Evolutionary conservation across 805 yeast genomes (phyloP).

Genomic region (Cyberlindnera subsufficiens): DNA sequence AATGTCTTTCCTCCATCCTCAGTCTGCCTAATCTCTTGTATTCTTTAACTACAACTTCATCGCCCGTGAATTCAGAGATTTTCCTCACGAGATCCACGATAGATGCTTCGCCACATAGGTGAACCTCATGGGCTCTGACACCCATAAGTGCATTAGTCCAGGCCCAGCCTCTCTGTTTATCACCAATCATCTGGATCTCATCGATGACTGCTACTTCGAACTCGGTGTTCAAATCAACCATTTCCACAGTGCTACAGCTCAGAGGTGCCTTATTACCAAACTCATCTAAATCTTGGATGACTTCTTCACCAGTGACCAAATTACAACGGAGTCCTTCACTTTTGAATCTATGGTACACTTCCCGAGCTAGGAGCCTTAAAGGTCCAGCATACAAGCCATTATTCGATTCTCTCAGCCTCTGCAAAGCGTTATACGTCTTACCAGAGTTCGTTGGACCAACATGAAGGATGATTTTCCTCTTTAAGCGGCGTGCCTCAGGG

Average conservation of each 20-base stretch:
- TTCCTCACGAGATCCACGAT: constrained; percentile 62
- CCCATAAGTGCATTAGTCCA: constrained; percentile 94
- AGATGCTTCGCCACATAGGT: constrained; percentile 90
- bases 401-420: constrained; percentile 55
- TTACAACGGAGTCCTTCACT: constrained; percentile 66
- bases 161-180: constrained; percentile 76
- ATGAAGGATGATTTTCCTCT: constrained; percentile 80
- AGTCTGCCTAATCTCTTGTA: constrained; percentile 76
- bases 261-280: constrained; percentile 69
- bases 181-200: constrained; percentile 94
- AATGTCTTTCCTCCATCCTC: constrained; percentile 40
- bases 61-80: constrained; percentile 69
- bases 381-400: constrained; percentile 96
- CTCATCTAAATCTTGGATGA: constrained; percentile 61
- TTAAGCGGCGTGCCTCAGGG: constrained; percentile 77
- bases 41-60: constrained; percentile 59
- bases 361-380: constrained; percentile 81
- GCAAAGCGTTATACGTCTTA: constrained; percentile 79
- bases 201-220: constrained; percentile 90
- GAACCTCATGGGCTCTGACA: constrained; percentile 77
- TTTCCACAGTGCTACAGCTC: constrained; percentile 88
- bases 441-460: constrained; percentile 98
- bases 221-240: constrained; percentile 64
- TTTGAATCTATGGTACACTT: constrained; percentile 78
- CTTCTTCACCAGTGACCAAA: constrained; percentile 93